A percentile compares a stretch with the other conserved stretches of the same genome.
phyloP scores from a whole-genome alignment of 108 stramenopile genomes.

The Nitzschia sp. region DNA sequence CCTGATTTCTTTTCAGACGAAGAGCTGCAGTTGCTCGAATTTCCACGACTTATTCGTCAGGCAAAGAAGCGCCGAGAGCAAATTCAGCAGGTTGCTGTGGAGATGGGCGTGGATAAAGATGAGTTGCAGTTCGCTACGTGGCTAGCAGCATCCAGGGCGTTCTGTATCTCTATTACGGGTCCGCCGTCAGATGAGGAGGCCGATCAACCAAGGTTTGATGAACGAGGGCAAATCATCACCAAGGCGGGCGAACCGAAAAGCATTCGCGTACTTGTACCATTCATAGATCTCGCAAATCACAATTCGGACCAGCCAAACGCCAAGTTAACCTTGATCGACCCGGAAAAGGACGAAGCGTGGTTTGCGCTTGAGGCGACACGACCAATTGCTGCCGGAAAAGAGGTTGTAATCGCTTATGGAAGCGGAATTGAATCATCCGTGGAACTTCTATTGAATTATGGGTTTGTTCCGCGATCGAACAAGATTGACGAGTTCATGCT shows the following conservation, averaged over 20 bases:
- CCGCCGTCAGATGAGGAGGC: constrained; percentile 8
- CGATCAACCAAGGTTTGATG: constrained; percentile 34
- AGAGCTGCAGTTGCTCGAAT: constrained; percentile 63
- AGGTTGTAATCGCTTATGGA: constrained; percentile 63
- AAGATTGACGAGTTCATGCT: constrained; percentile 57
- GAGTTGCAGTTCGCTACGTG: constrained; percentile 72
- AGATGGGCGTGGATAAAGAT: constrained; percentile 42
- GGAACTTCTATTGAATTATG: constrained; percentile 69
- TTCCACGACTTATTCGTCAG: constrained; percentile 49
- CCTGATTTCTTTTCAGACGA: constrained; percentile 64
- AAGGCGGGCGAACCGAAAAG: constrained; percentile 39
- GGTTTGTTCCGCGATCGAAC: constrained; percentile 64
- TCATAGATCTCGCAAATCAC: constrained; percentile 74
- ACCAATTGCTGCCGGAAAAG: constrained; percentile 62
- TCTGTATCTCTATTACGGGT: constrained; percentile 42
- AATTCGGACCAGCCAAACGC: constrained; percentile 55
- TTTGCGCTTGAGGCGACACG: constrained; percentile 66
- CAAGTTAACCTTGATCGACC: constrained; percentile 65
- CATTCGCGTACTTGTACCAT: constrained; percentile 60
- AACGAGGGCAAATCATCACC: constrained; percentile 43
- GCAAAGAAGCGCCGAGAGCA: constrained; percentile 45
- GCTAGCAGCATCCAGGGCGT: constrained; percentile 57
- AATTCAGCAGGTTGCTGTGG: constrained; percentile 34
- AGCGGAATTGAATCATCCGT: constrained; percentile 58
- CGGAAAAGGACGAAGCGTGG: constrained; percentile 78